Conservation (phyloP, 192 early-diverging fungal species). For the Umbelopsis ramanniana region DNA sequence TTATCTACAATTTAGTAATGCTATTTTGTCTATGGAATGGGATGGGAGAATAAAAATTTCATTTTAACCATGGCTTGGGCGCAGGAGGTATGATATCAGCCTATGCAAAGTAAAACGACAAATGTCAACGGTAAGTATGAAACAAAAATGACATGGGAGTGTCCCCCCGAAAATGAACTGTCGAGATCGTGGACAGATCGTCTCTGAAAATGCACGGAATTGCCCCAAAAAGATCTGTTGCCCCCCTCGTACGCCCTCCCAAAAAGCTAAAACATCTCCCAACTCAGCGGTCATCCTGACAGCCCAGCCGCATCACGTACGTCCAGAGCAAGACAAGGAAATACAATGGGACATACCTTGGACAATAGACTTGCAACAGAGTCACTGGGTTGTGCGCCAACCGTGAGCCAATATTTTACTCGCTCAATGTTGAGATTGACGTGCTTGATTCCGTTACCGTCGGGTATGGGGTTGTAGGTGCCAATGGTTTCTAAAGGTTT, state of each 20-base stretch:
- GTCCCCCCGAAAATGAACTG: no score
- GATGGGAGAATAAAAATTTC: neutral
- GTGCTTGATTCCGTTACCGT: slow-evolving; percentile 75
- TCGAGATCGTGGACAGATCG: no score
- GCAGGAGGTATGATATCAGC: slow-evolving; percentile 39
- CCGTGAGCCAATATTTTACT: slow-evolving; percentile 96
- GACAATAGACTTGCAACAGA: slow-evolving; percentile 86
- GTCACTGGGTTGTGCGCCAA: slow-evolving; percentile 95
- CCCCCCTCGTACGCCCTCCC: no score
- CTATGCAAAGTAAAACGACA: slow-evolving; percentile 17
- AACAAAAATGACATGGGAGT: neutral
- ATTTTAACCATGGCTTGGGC: slow-evolving; percentile 40
- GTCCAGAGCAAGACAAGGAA: no score
- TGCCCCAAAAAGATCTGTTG: no score
- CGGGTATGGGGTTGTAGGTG: slow-evolving; percentile 88
- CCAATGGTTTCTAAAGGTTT: slow-evolving; percentile 93
- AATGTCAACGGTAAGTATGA: neutral
- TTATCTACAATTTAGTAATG: neutral
- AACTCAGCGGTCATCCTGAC: no score
- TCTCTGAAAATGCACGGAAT: no score
- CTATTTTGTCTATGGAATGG: neutral
- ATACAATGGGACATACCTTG: slow-evolving; percentile 55
- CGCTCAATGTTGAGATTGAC: slow-evolving; percentile 86
- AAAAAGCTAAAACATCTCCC: no score
- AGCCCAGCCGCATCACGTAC: no score